Evolutionary conservation across 2,329 filamentous ascomycete species (phyloP), one percentile per base, ranked within the genome.

Genomic region (Claviceps humidiphila): DNA sequence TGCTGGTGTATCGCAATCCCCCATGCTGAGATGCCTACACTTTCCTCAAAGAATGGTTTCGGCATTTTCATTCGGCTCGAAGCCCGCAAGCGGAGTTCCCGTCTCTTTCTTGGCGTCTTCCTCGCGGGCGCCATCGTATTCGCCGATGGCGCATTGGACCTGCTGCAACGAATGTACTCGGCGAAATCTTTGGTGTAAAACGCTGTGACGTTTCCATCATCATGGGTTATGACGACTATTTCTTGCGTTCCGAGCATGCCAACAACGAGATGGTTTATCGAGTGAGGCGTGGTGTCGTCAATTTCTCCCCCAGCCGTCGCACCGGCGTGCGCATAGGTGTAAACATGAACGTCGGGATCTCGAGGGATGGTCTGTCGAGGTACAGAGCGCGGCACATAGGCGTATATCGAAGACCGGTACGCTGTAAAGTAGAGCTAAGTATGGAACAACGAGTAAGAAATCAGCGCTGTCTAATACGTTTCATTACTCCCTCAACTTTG

Each of bases 11-110:
- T 76, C 7, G 89, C 85, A 47, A 95, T 68, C 0, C 91, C 93
- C 93, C 93, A 98, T 2, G 90, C 91, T 54, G 87, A 91, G 24
- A 69, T 71, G 1, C 80, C 79, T 2, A 95, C 89, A 62, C 86
- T 89, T 40, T 85, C 78, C 54, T 81, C 79, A 53, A 95, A 87
- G 61, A 95, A 87, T 0, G 71, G 71, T 51, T 58, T 60, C 54
- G 71, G 58, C 22, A 20, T 14, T 26, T 49, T 54, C 8, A 13
- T 16, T 17, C 16, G 4, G 44, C 44, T 26, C 26, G 13, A 63
- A 14, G 30, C 20, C 16, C 26, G 24, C 11, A 38, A 30, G 5
- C n/a, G 16, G n/a, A 38, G 22, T 3, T 38, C n/a, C 11, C 14
- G 37, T 16, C 34, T 22, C n/a, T 51, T 17, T 59, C 42, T 30